Percentiles rank a stretch among this genome's conserved stretches.
phyloP scores from a whole-genome alignment of 129 eudicot genomes.

The Erigeron canadensis region DNA sequence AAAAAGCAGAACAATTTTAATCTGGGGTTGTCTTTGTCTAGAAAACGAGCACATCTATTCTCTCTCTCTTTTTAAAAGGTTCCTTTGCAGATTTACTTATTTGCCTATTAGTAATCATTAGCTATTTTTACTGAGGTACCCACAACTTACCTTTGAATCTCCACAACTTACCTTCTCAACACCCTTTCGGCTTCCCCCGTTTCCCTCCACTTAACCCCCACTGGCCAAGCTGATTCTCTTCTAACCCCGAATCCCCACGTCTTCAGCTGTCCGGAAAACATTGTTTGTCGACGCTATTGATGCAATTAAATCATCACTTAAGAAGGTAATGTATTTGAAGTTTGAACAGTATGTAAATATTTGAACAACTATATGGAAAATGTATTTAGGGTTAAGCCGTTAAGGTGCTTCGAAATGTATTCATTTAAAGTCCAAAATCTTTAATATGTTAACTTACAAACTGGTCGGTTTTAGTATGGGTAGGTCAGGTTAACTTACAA shows the following conservation, averaged over 20 bases:
- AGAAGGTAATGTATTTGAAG: too few species aligned
- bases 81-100: background rate
- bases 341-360: too few species aligned
- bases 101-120: background rate
- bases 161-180: slow-evolving; percentile 48
- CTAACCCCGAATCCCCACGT: slow-evolving; percentile 67
- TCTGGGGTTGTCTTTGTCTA: background rate
- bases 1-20: background rate
- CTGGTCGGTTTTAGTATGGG: too few species aligned
- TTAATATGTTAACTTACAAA: too few species aligned
- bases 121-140: slow-evolving; percentile 23
- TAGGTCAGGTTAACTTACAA: too few species aligned
- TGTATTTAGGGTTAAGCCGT: too few species aligned
- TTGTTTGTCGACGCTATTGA: slow-evolving; percentile 54
- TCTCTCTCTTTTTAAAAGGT: background rate
- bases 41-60: background rate
- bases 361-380: too few species aligned
- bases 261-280: slow-evolving; percentile 50
- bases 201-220: slow-evolving; percentile 90
- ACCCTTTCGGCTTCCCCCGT: slow-evolving; percentile 55
- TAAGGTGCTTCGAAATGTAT: too few species aligned
- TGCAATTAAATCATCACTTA: slow-evolving; percentile 22
- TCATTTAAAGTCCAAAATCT: too few species aligned
- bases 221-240: slow-evolving; percentile 82
- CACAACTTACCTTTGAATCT: slow-evolving; percentile 65